Conservation (phyloP, 768 basidiomycete genomes). For the Russula griseocarnosa region DNA sequence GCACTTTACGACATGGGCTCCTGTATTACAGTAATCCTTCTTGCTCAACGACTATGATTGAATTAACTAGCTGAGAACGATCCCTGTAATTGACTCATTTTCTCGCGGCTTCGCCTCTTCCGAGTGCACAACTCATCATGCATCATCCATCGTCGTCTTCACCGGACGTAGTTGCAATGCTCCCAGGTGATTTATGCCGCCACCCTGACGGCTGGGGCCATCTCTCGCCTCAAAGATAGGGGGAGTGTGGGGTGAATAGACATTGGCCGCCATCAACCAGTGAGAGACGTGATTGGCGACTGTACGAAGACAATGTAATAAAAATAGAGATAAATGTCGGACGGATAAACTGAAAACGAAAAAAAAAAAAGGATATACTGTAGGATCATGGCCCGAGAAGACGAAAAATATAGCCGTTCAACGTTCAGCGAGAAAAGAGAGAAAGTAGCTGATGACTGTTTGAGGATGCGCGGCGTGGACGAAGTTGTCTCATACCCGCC, state of each 20-base stretch:
- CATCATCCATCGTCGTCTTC: background rate
- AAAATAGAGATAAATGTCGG: too few species aligned
- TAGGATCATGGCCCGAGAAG: too few species aligned
- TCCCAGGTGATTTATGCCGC: constrained; percentile 38
- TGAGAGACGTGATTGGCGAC: too few species aligned
- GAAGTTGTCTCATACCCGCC: constrained; percentile 4
- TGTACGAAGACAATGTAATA: too few species aligned
- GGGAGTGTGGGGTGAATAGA: too few species aligned
- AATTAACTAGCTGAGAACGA: too few species aligned
- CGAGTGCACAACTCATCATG: background rate
- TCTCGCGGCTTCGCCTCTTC: too few species aligned
- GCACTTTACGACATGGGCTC: background rate
- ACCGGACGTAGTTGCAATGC: background rate
- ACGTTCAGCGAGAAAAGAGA: too few species aligned
- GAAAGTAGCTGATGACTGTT: background rate
- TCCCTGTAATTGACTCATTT: too few species aligned
- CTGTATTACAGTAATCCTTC: background rate
- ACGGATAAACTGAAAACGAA: too few species aligned
- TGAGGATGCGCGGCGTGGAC: background rate
- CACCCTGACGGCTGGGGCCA: constrained; percentile 63
- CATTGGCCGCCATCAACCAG: background rate
- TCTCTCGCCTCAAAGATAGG: constrained; percentile 51
- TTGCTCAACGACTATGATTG: background rate
- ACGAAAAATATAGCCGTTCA: too few species aligned
- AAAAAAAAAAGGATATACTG: too few species aligned